Evolutionary conservation across 2,329 filamentous ascomycete genomes (phyloP), one percentile per base, ranked within the genome.

Genomic region (Microdochium trichocladiopsis): DNA sequence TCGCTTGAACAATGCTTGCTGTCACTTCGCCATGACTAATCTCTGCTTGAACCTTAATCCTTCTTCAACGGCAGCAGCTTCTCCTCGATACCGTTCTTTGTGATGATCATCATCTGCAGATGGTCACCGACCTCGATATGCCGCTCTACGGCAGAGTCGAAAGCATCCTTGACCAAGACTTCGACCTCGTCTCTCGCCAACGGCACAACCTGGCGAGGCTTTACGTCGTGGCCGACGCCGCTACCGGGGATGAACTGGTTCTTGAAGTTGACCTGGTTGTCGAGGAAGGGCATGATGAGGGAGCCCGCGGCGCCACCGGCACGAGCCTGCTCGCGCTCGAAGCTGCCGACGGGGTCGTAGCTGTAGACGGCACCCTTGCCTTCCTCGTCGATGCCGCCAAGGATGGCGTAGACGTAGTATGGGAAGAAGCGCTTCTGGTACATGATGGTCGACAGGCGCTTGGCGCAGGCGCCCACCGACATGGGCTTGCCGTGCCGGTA

Each of bases 251-350:
- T 79, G 69, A 96, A 95, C 77, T 96, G 93, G 71, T 99, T 99
- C 82, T 96, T 99, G 79, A 93, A 93, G 76, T 97, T 97, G 77
- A 99, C 94, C 74, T 99, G 95, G 71, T 99, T 99, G 72, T 99
- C 94, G 66, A 99, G 75, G 79, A 99, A 99, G 1, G 94, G 94
- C 89, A 96, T 99, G 73, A 99, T 99, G 71, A 99, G 75, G 65
- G 89, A 94, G 51, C 90, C 87, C 21, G 92, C 92, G 14, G 94
- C 92, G 63, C 94, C 94, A 43, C 90, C 94, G 33, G 94, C 92
- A 59, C 93, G 85, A 75, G 92, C 96, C 75, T 95, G 90, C 75
- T 99, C 94, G 59, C 94, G 80, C 79, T 99, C 94, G 74, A 97
- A 99, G 69, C 90, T 95, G 61, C 94, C 94, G 43, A 99, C 94